These are phyloP conservation scores for Pyrenophora seminiperda DNA, from an alignment of 2,329 filamentous ascomycete genomes.

Conservation along the genomic window DNA sequence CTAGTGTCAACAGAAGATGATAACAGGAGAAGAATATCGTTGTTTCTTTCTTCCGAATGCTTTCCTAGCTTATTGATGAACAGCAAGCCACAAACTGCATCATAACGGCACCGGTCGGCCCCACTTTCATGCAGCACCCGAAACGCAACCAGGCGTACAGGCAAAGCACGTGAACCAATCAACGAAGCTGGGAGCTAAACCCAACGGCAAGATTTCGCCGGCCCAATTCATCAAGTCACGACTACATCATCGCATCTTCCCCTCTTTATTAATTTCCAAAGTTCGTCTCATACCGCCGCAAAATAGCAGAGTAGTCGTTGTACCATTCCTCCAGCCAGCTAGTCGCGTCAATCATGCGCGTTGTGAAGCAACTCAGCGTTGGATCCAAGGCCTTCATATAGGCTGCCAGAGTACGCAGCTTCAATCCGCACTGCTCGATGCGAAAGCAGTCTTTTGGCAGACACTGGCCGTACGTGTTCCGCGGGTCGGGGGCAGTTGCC, in stretches of 20 bases:
- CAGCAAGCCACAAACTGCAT: background rate
- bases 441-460: constrained; percentile 23
- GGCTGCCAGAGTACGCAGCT: constrained; percentile 23
- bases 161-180: background rate
- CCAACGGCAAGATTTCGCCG: constrained; percentile 29
- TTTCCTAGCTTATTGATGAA: background rate
- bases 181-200: background rate
- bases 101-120: too few species aligned
- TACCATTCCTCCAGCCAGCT: constrained; percentile 36
- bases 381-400: constrained; percentile 27
- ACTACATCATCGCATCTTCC: background rate
- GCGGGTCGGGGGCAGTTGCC: constrained; percentile 29
- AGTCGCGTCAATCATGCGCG: constrained; percentile 36
- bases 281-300: constrained; percentile 30
- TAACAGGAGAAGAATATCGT: background rate
- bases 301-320: constrained; percentile 29
- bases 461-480: constrained; percentile 32
- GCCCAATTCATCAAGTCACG: constrained; percentile 1
- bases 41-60: background rate
- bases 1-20: too few species aligned
- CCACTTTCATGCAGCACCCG: too few species aligned
- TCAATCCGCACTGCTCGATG: constrained; percentile 28
- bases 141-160: too few species aligned
- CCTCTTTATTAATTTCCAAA: constrained; percentile 8
- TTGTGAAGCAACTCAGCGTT: constrained; percentile 33